Base-by-base conservation (phyloP, 805 yeast genomes). In the Wickerhamiella dianesei region DNA sequence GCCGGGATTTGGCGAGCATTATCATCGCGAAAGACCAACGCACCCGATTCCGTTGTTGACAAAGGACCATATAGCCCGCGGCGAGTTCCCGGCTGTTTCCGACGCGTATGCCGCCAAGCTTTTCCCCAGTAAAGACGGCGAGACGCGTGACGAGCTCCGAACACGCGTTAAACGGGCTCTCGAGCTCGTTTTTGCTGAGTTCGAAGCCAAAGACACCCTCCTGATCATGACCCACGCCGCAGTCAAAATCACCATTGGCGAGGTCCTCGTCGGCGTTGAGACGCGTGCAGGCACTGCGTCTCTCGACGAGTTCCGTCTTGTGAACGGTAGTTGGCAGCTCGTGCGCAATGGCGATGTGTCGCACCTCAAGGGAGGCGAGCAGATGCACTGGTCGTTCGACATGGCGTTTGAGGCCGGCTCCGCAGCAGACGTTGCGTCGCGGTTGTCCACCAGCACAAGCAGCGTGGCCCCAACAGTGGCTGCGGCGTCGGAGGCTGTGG, bases 211-310 rank as follows among this genome's bases (percentile, higher is more conserved):
- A 45, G 76, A 78, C 35, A 69, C 77, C 0, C 67, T 92, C 5
- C 56, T 92, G 19, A 65, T 89, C n/a, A 79, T 85, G 21, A 79
- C 95, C 3, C 97, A 92, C 64, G 98, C 97, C 1, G 96, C 97
- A 2, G 74, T 94, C 3, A 85, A 86, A 61, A 85, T 87, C 50
- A 88, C 94, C 0, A 66, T 89, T 16, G 96, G 96, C 3, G 76
- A 85, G 76, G 73, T 82, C 0, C 66, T 89, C 14, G 45, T 59
- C 0, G 66, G 68, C 37, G 75, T 75, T 18, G 70, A 74, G 40
- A 70, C 77, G 8, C 70, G 87, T 44, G 81, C 95, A 1, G 94
- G 94, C 1, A 79, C 94, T 1, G 87, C 96, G 59, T 80, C 95
- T 0, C 61, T 89, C 44, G 95, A 86, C 58, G 73, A 73, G 53